A percentile compares a stretch with the other conserved stretches of the same genome.
Conservation (phyloP, 225 moss, liverwort and hornwort species). For the Climacium dendroides region DNA sequence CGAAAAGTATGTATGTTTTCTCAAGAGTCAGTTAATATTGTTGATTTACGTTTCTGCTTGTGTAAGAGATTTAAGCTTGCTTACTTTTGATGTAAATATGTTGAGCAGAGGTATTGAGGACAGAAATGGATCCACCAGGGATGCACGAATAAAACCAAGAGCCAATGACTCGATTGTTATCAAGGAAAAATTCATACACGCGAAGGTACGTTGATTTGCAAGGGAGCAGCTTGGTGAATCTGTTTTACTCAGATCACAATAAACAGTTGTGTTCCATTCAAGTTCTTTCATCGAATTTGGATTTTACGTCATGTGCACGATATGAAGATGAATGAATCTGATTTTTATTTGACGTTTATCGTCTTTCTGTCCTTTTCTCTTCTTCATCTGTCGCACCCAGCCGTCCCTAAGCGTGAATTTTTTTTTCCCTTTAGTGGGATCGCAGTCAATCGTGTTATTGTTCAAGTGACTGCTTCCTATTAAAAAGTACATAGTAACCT, state of each 20-base stretch:
- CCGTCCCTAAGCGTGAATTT: not conserved
- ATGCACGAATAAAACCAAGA: conserved; percentile 55
- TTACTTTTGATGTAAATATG: not conserved
- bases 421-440: not conserved
- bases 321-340: not conserved
- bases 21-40: not conserved
- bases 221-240: not conserved
- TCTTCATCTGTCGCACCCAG: not conserved
- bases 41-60: not conserved
- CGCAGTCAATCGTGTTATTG: not conserved
- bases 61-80: not conserved
- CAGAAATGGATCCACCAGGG: conserved; percentile 13
- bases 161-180: conserved; percentile 51
- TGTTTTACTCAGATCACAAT: not conserved
- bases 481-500: not conserved
- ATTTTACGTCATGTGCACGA: not conserved
- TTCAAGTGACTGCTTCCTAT: not conserved
- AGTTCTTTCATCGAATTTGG: not conserved
- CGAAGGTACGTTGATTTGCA: conserved; percentile 29
- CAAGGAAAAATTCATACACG: conserved; percentile 80
- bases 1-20: conserved; percentile 17
- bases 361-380: not conserved
- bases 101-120: conserved; percentile 7
- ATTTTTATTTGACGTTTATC: not conserved
- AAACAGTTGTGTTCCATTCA: not conserved